Percentiles rank a stretch among this genome's conserved stretches.
These are phyloP conservation scores for Carex myosuroides DNA, from an alignment of 176 grass and related monocot species.

Conservation along the genomic window DNA sequence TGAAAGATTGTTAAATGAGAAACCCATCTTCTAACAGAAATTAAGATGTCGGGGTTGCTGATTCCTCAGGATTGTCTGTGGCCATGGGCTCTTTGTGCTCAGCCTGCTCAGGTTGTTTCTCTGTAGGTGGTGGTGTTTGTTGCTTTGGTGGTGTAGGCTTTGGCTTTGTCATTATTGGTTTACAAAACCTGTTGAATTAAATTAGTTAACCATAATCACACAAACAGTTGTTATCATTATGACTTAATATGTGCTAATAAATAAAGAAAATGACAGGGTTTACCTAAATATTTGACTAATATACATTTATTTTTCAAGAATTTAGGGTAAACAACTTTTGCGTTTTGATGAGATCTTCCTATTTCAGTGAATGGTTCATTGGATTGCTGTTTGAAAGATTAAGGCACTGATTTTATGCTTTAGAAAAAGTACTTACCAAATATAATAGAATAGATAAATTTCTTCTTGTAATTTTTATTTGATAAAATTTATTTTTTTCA, in stretches of 20 bases:
- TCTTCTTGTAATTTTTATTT: not conserved
- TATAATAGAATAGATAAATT: not conserved
- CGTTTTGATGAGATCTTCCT: not conserved
- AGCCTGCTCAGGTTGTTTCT: slow-evolving; percentile 25
- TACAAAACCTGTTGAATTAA: slow-evolving; percentile 59
- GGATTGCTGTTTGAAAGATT: not conserved
- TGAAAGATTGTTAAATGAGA: not conserved
- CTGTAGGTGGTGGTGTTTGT: slow-evolving; percentile 39
- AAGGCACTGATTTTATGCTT: not conserved
- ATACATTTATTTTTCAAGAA: not conserved
- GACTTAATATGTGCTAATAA: not conserved
- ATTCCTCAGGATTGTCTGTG: slow-evolving; percentile 35
- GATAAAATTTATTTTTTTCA: not conserved
- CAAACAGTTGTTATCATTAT: not conserved
- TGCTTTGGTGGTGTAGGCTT: slow-evolving; percentile 51
- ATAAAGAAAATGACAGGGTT: not conserved
- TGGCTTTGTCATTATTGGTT: slow-evolving; percentile 81
- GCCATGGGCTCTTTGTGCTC: slow-evolving; percentile 51
- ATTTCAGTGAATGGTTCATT: not conserved
- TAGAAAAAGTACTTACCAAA: not conserved
- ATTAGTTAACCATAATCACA: not conserved
- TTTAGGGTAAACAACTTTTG: not conserved
- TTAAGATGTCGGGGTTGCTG: slow-evolving; percentile 23
- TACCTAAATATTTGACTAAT: not conserved
- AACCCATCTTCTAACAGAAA: not conserved